These are phyloP conservation scores for Solanum medicagineum DNA, from an alignment of 257 asterid species.

Conservation along the genomic window DNA sequence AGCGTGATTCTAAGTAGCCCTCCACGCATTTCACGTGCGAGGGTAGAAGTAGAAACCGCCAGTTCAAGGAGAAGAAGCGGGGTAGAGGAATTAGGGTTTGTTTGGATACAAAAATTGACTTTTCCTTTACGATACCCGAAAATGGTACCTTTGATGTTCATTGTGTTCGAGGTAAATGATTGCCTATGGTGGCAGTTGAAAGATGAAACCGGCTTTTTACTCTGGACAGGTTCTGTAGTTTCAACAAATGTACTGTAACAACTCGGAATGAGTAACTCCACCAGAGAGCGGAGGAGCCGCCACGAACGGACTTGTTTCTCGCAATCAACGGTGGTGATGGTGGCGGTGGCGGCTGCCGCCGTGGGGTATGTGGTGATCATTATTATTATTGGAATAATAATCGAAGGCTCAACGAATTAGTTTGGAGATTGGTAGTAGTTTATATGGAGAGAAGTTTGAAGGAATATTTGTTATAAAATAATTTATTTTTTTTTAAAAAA, in stretches of 20 bases:
- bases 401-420: background rate
- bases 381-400: background rate
- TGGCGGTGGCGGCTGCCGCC: background rate
- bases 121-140: constrained; percentile 42
- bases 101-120: constrained; percentile 47
- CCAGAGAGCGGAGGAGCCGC: constrained; percentile 51
- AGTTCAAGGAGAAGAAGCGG: constrained; percentile 48
- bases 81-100: constrained; percentile 25
- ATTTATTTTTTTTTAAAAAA: background rate
- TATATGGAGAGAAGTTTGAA: background rate
- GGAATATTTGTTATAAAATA: background rate
- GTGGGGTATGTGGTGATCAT: constrained; percentile 18
- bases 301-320: constrained; percentile 59
- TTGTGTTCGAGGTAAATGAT: background rate
- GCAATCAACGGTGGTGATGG: constrained; percentile 43
- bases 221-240: constrained; percentile 1
- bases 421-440: background rate
- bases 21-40: constrained; percentile 52
- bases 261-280: constrained; percentile 42
- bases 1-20: constrained; percentile 44
- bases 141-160: constrained; percentile 30
- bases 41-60: constrained; percentile 37
- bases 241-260: constrained; percentile 40
- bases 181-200: background rate
- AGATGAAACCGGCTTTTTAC: background rate